These are phyloP conservation scores for Vitis hybrid DNA, from an alignment of 177 flowering plant genomes.

Conservation along the genomic window DNA sequence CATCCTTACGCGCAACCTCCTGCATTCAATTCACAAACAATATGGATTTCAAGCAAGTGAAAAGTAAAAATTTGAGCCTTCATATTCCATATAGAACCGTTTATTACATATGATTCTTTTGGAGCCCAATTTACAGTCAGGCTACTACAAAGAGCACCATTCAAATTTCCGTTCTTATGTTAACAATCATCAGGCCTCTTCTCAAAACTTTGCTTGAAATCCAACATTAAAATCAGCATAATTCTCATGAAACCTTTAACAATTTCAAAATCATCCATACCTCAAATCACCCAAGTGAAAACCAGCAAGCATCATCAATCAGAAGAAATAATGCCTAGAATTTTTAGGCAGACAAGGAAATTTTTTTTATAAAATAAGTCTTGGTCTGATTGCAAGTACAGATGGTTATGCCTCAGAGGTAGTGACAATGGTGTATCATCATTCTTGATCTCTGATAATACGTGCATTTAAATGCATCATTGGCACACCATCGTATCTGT, in stretches of 20 bases:
- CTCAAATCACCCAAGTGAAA: background rate
- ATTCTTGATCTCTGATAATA: constrained; percentile 32
- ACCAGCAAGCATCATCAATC: background rate
- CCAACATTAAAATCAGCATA: background rate
- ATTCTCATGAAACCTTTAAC: background rate
- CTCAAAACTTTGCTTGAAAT: background rate
- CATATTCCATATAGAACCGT: constrained; percentile 10
- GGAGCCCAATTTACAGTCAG: constrained; percentile 31
- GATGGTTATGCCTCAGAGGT: constrained; percentile 48
- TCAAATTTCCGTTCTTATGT: constrained; percentile 50
- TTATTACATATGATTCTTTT: constrained; percentile 17
- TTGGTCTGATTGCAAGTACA: background rate
- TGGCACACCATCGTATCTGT: no score
- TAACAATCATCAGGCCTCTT: constrained; percentile 29
- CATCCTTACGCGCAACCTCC: no score
- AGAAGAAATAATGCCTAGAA: no score
- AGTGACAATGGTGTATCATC: constrained; percentile 46
- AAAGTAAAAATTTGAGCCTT: constrained; percentile 15
- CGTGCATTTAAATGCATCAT: constrained; percentile 14
- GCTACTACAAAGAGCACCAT: constrained; percentile 37
- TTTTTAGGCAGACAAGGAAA: no score
- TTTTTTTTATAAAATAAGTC: no score
- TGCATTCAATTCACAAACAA: no score
- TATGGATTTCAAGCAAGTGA: no score
- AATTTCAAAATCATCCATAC: background rate